Evolutionary conservation across 179 eudicot genomes (phyloP), one percentile per base, ranked within the genome.

Genomic region (Monotropa hypopitys): DNA sequence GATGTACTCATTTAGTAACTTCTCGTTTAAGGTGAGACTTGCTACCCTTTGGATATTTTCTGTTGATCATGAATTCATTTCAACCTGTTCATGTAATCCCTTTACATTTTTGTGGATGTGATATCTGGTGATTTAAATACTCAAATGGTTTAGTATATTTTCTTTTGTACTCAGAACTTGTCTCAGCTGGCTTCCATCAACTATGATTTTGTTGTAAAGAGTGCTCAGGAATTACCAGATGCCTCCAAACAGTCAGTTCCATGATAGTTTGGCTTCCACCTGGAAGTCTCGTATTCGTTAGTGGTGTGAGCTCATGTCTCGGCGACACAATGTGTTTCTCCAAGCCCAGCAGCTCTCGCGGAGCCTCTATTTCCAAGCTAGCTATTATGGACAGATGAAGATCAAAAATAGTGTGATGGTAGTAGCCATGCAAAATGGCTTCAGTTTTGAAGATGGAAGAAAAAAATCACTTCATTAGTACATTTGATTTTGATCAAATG

Each of bases 121-220:
- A 38, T 42, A 15, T 16, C n/a, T 0, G 40, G 11, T 42, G 67
- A 67, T 26, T 15, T 28, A 11, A 28, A 43, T 43, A 1, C 59
- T 42, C 16, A 18, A 10, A 18, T n/a, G n/a, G 21, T 43, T 21
- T 53, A 49, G 16, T 26, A 13, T 63, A 13, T 63, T 73, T 77
- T 49, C 33, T 47, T 73, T 50, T 71, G 21, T 74, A 40, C 40
- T 71, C 91, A 96, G 99, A 93, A 96, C 82, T 83, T 96, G 83
- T 91, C 99, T 30, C 97, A 96, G 81, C 86, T 96, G 77, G 99
- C 98, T 80, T 93, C 96, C 28, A 96, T 96, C 74, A 96, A 96
- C 84, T 93, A 90, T 59, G 99, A 96, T 84, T 47, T 91, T 83
- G 88, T 93, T 23, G 86, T 87, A 75, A 91, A 86, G 88, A 90